Evolutionary conservation across 2,329 filamentous ascomycete genomes (phyloP).

Genomic region (Talaromyces pinophilus): DNA sequence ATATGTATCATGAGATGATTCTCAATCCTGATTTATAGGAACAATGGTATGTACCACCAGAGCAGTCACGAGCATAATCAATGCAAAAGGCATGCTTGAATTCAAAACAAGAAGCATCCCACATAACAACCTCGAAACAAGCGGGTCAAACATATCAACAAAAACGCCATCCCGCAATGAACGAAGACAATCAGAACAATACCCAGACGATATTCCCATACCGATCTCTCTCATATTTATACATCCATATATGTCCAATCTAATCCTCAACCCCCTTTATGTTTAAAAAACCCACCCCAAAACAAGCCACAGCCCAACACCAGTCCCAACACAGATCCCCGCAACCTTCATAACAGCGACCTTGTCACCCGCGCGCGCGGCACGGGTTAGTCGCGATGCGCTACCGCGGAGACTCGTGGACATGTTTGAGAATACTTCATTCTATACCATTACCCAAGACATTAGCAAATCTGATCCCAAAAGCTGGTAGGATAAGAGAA

Average conservation of each 20-base stretch:
- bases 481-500: neutral
- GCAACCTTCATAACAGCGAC: constrained; percentile 87
- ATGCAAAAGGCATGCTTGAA: neutral
- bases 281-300: constrained; percentile 60
- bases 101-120: neutral
- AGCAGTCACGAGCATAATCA: neutral
- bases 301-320: constrained; percentile 76
- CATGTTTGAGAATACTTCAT: constrained; percentile 89
- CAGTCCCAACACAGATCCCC: constrained; percentile 72
- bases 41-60: neutral
- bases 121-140: neutral
- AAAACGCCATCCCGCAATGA: constrained; percentile 5
- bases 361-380: constrained; percentile 89
- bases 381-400: constrained; percentile 76
- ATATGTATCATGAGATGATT: neutral
- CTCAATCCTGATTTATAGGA: neutral
- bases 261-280: neutral
- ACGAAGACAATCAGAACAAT: neutral
- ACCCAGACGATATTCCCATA: too few relatives aligned
- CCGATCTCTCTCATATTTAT: neutral
- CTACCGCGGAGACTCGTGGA: constrained; percentile 79
- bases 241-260: neutral
- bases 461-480: neutral
- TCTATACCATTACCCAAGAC: constrained; percentile 52
- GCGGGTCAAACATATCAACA: neutral